Evolutionary conservation across 208 protist species (phyloP), one percentile per base, ranked within the genome.

Genomic region (Trypanosoma mega): DNA sequence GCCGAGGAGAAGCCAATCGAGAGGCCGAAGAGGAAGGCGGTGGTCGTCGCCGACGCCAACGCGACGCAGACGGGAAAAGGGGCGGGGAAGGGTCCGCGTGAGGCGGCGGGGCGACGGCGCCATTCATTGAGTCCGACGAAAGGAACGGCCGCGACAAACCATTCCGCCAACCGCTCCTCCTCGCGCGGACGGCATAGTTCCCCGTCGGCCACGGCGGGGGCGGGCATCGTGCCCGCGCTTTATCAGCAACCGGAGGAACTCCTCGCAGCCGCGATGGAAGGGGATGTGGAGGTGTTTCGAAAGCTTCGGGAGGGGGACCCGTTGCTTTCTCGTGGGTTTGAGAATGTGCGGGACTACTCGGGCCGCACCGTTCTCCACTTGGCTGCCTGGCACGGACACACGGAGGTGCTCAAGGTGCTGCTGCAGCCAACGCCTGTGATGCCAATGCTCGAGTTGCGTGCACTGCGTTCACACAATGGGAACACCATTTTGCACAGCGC

Each of bases 401-500:
- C 85, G 36, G 61, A 52, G 1, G 62, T 94, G 39, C 51, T 94
- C 44, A 75, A 87, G 65, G 58, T 76, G 24, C 65, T 94, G 37
- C 76, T 94, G 24, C 48, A 62, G 18, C 65, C 79, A 5, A 57
- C 75, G 46, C 74, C 73, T 2, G 45, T 50, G 0, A 27, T 56
- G 29, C 72, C 71, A 50, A 43, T 85, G 68, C 43, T 85, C 2
- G 77, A 85, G 53, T 58, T 94, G 52, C 78, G 77, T n/a, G 33
- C 71, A 3, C 27, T 90, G 20, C 56, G 81, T 2, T 58, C 64
- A 23, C 66, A 77, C 29, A 84, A 80, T 49, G 80, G 87, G 6
- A 90, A 92, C 58, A 91, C 81, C 8, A 66, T 94, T 44, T 55
- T 94, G 43, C 87, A 94, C 73, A 76, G 73, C 14, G 82, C 87